A percentile compares a stretch with the other conserved stretches of the same genome.
These are phyloP conservation scores for Mycosphaerella sp. DNA, from an alignment of 2,329 filamentous ascomycete genomes.

Conservation along the genomic window DNA sequence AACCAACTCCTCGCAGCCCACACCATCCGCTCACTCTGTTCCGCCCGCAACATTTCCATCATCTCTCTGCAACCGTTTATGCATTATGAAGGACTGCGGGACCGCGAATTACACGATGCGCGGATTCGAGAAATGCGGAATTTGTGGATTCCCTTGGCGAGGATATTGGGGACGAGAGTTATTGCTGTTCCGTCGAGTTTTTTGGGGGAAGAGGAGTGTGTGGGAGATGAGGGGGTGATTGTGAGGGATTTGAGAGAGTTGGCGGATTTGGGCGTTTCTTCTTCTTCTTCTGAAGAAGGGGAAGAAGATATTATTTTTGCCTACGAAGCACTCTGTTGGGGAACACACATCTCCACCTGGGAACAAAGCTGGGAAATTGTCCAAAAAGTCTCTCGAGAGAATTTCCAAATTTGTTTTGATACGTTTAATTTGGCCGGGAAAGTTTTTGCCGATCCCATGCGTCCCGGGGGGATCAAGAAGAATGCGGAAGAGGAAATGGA, in stretches of 20 bases:
- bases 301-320: conserved; percentile 32
- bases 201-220: conserved; percentile 49
- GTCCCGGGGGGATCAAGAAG: conserved; percentile 45
- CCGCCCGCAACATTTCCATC: conserved; percentile 50
- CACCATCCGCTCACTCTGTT: conserved; percentile 53
- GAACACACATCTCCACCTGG: conserved; percentile 64
- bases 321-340: conserved; percentile 69
- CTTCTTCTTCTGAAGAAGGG: too few species aligned
- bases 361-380: conserved; percentile 65
- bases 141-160: conserved; percentile 63
- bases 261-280: conserved; percentile 58
- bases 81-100: conserved; percentile 67
- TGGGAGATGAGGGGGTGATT: conserved; percentile 50
- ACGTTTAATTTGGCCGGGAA: conserved; percentile 70
- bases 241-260: conserved; percentile 56
- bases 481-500: conserved; percentile 52
- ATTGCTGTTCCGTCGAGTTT: conserved; percentile 71
- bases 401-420: conserved; percentile 72
- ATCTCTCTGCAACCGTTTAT: conserved; percentile 70
- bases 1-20: conserved; percentile 52
- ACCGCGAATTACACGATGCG: conserved; percentile 52
- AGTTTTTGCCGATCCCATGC: conserved; percentile 62
- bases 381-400: conserved; percentile 55
- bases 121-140: conserved; percentile 55
- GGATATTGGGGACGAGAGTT: conserved; percentile 59